phyloP scores from a whole-genome alignment of 345 rosid genomes.

The Gossypioides kirkii region DNA sequence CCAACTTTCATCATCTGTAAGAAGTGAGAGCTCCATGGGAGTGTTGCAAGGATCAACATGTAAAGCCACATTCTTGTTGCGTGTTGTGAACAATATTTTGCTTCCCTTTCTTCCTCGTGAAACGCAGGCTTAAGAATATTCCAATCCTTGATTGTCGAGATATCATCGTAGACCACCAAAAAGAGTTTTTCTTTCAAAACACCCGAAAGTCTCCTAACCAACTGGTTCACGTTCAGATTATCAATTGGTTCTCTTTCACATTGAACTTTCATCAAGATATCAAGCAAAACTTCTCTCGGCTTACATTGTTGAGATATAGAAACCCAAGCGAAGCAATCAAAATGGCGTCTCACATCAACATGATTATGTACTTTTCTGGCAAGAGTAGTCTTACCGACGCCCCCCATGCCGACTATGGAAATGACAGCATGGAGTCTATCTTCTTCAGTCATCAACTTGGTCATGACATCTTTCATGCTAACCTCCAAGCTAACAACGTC shows the following conservation, averaged over 20 bases:
- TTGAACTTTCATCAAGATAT: slow-evolving; percentile 17
- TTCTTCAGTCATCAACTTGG: neutral
- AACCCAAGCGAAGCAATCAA: slow-evolving; percentile 29
- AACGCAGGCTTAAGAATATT: neutral
- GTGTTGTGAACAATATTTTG: neutral
- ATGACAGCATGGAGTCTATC: neutral
- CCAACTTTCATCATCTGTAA: slow-evolving; percentile 3
- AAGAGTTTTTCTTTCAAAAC: neutral
- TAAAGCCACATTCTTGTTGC: neutral
- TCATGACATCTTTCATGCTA: neutral
- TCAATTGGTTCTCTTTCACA: neutral
- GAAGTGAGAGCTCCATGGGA: neutral
- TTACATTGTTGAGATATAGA: slow-evolving; percentile 31
- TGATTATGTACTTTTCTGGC: slow-evolving; percentile 30
- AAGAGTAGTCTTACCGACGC: slow-evolving; percentile 39
- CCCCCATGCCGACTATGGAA: slow-evolving; percentile 39
- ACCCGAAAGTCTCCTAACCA: neutral
- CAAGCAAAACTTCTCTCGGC: slow-evolving; percentile 21
- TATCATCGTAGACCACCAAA: slow-evolving; percentile 17
- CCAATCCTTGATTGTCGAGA: neutral
- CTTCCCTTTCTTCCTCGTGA: neutral
- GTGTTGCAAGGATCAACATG: neutral
- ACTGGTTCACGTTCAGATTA: fast-evolving
- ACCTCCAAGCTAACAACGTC: neutral
- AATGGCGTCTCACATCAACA: slow-evolving; percentile 3